These are phyloP conservation scores for Calycina marina DNA, from an alignment of 2,329 filamentous ascomycete genomes.

Conservation along the genomic window DNA sequence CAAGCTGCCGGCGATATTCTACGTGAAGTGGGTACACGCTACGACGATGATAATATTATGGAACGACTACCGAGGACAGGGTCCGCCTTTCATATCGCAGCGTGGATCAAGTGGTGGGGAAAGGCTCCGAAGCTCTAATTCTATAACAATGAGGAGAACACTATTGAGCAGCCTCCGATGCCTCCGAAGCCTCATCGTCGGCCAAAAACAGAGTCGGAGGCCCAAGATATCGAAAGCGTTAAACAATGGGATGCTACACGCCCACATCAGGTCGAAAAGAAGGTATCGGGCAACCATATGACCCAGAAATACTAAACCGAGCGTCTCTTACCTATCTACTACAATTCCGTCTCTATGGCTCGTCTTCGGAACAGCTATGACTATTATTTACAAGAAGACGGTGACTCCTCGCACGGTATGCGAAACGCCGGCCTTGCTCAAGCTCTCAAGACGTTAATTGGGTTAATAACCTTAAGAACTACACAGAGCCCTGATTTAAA, in stretches of 20 bases:
- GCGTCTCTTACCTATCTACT: conserved; percentile 6
- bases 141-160: conserved; percentile 8
- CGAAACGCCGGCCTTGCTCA: too few species aligned
- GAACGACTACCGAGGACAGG: conserved; percentile 1
- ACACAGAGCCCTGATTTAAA: too few species aligned
- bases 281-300: conserved; percentile 3
- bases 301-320: conserved; percentile 7
- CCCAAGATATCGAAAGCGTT: conserved; percentile 1
- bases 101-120: conserved; percentile 3
- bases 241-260: conserved; percentile 3
- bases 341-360: too few species aligned
- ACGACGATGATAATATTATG: conserved; percentile 4
- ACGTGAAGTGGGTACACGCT: conserved; percentile 2
- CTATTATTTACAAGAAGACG: too few species aligned
- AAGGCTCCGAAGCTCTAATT: conserved; percentile 6
- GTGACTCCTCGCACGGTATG: too few species aligned
- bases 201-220: conserved; percentile 1
- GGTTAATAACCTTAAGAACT: too few species aligned
- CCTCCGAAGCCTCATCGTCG: conserved; percentile 2
- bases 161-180: not conserved
- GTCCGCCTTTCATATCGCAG: conserved; percentile 5
- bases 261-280: conserved; percentile 2
- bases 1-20: not conserved
- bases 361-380: too few species aligned
- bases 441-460: not conserved